phyloP scores from a whole-genome alignment of 345 rosid genomes.

The Sapria himalayana region DNA sequence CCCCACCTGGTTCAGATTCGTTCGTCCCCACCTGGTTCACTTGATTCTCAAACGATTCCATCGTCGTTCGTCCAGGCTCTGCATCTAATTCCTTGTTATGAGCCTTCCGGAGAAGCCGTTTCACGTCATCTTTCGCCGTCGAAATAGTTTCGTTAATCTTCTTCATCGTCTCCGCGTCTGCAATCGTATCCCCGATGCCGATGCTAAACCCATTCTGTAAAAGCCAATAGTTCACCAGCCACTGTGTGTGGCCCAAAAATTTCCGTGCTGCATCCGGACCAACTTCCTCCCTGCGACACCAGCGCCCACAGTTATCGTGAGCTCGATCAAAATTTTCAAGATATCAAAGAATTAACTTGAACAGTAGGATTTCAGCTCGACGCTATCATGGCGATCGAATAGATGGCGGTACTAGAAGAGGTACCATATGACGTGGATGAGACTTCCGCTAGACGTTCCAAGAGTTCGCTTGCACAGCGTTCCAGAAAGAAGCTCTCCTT shows the following conservation, averaged over 20 bases:
- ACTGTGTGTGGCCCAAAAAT: conserved; percentile 94
- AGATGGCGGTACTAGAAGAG: too few relatives aligned
- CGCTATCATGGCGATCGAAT: too few relatives aligned
- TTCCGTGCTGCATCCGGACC: conserved; percentile 99
- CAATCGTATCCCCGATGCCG: conserved; percentile 97
- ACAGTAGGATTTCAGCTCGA: too few relatives aligned
- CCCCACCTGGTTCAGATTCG: too few relatives aligned
- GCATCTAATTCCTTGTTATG: conserved; percentile 61
- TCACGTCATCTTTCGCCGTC: conserved; percentile 65
- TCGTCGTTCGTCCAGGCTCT: conserved; percentile 94
- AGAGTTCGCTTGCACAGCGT: conserved; percentile 95
- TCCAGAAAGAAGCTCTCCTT: conserved; percentile 80
- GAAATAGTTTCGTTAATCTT: conserved; percentile 75
- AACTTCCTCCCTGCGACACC: conserved; percentile 95
- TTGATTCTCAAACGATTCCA: conserved; percentile 90
- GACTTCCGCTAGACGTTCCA: conserved; percentile 84
- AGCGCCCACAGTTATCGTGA: too few relatives aligned
- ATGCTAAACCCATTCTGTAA: conserved; percentile 86
- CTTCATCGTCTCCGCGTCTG: conserved; percentile 90
- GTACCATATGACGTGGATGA: conserved; percentile 92
- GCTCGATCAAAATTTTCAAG: too few relatives aligned
- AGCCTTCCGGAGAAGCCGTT: conserved; percentile 42
- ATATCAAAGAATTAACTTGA: too few relatives aligned
- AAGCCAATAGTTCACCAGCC: conserved; percentile 99
- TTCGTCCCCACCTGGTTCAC: conserved; percentile 73